Conservation (phyloP, 495 filamentous ascomycete genomes). For the Hypoxylon cercidicola region DNA sequence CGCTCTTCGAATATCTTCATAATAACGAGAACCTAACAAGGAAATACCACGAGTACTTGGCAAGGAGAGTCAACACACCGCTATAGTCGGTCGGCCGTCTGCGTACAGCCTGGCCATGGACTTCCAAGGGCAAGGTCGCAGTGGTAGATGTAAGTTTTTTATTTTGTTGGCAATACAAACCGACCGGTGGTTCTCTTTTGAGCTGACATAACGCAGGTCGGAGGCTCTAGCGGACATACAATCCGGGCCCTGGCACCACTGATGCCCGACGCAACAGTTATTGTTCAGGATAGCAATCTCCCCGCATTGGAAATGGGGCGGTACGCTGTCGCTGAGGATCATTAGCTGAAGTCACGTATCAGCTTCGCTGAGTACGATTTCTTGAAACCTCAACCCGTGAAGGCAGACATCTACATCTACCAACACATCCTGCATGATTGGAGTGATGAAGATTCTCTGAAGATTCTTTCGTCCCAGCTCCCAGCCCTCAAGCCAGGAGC, state of each 20-base stretch:
- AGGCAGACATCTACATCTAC: constrained; percentile 53
- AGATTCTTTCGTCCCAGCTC: constrained; percentile 48
- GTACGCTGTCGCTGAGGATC: constrained; percentile 26
- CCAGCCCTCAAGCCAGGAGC: constrained; percentile 49
- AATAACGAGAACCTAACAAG: constrained; percentile 19
- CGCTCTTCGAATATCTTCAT: constrained; percentile 39
- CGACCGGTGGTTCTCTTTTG: neutral
- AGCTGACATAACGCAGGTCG: constrained; percentile 40
- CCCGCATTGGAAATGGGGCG: constrained; percentile 39
- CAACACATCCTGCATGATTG: constrained; percentile 58
- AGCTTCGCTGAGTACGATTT: constrained; percentile 50
- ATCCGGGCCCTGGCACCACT: constrained; percentile 46
- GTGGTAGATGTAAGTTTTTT: constrained; percentile 38
- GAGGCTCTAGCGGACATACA: constrained; percentile 58
- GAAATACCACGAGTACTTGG: constrained; percentile 41
- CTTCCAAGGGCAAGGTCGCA: constrained; percentile 22
- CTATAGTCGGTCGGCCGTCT: constrained; percentile 42
- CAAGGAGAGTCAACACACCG: constrained; percentile 32
- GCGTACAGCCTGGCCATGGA: constrained; percentile 30
- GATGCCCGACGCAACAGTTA: constrained; percentile 48
- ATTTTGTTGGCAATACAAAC: neutral
- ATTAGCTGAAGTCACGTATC: constrained; percentile 35
- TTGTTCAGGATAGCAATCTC: constrained; percentile 50
- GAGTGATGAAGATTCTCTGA: constrained; percentile 48
- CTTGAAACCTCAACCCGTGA: constrained; percentile 50